Evolutionary conservation across 2,329 filamentous ascomycete species (phyloP), one percentile per base, ranked within the genome.

Genomic region (Botryosphaeria dothidea): DNA sequence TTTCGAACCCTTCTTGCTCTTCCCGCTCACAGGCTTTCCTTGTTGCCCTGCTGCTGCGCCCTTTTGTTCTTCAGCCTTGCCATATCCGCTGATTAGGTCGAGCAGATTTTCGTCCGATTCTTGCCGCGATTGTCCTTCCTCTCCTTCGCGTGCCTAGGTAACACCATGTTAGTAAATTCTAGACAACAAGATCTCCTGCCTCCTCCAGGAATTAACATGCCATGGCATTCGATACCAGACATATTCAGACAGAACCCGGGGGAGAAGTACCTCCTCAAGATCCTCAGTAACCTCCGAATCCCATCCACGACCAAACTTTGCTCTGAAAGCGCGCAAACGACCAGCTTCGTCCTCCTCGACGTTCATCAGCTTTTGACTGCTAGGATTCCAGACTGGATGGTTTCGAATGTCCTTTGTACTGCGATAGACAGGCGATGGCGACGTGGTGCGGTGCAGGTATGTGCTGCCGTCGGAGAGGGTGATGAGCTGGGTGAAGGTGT

Each of bases 311-410:
- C 95, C 95, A 82, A 93, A 99, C 65, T 91, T 86, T 67, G 85
- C 86, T 72, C 95, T 86, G 82, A 99, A 99, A 64, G 92, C 91
- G 61, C 90, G 91, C 73, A 99, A 81, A 74, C 91, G 88, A 19
- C 95, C 95, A 3, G 95, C 94, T 84, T 98, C 95, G 78, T 99
- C 95, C 68, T 96, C 88, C 81, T 99, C 95, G 65, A 97, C 85
- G 77, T 95, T 97, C 75, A 90, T 82, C 72, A 99, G 83, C 67
- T 90, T 90, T 79, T 88, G 88, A 70, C 91, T 89, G 66, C 84
- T 89, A 0, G 95, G 95, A 78, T 98, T 95, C 95, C 95, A 99
- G 62, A 97, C 80, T 2, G 92, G 83, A 73, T 92, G 90, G 83
- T 98, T 99, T 72, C 92, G 88, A 49, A 90, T 92, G 81, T 99